Percentiles rank a stretch among this genome's conserved stretches.
Conservation (phyloP, 2,329 filamentous ascomycete species). For the Neonectria sp. region DNA sequence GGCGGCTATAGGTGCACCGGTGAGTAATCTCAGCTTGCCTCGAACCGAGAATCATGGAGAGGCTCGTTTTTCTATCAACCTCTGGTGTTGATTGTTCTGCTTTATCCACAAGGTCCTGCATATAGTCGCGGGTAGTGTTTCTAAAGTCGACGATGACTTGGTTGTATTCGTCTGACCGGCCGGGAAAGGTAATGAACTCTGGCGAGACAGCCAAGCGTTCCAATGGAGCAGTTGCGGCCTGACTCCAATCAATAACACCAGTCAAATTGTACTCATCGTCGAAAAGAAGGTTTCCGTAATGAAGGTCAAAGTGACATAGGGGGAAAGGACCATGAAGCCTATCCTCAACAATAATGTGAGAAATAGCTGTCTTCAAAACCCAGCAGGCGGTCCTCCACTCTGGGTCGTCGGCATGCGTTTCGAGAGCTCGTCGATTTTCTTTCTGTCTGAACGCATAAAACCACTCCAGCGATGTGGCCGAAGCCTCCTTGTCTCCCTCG, state of each 20-base stretch:
- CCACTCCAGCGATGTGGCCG: slow-evolving; percentile 48
- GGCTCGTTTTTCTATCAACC: no score
- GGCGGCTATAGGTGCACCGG: neutral
- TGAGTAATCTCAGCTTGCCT: no score
- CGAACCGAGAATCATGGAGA: no score
- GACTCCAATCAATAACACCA: slow-evolving; percentile 55
- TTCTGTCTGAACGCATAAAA: slow-evolving; percentile 46
- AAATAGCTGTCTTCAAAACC: slow-evolving; percentile 49
- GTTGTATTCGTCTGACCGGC: no score
- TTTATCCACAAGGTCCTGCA: no score
- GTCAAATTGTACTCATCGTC: slow-evolving; percentile 58
- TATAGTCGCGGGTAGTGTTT: no score
- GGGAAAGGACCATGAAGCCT: slow-evolving; percentile 53
- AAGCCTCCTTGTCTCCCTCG: neutral
- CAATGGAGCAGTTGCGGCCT: neutral
- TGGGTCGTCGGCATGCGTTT: slow-evolving; percentile 42
- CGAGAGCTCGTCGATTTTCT: slow-evolving; percentile 42
- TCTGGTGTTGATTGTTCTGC: no score
- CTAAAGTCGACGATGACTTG: no score
- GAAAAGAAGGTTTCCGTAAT: slow-evolving; percentile 58
- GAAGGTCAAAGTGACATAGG: slow-evolving; percentile 53
- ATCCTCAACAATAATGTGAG: slow-evolving; percentile 49
- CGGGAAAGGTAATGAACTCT: no score
- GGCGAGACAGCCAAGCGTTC: neutral
- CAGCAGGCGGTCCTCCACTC: slow-evolving; percentile 51